phyloP scores from a whole-genome alignment of 2,329 filamentous ascomycete genomes.

The Aspergillus sp. region DNA sequence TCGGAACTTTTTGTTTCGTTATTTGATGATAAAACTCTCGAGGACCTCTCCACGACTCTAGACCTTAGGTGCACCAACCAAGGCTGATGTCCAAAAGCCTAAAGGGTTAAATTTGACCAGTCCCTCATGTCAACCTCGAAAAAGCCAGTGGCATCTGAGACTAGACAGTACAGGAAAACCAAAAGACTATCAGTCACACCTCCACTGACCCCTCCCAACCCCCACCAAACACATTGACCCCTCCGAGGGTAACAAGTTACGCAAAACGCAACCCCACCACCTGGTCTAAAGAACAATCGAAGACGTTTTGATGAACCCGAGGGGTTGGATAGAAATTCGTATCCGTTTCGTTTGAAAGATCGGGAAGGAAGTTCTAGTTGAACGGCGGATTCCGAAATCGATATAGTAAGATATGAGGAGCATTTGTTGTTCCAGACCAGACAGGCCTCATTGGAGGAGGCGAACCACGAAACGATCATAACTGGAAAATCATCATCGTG shows the following conservation, averaged over 20 bases:
- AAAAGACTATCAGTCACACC: constrained; percentile 8
- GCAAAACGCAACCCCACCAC: constrained; percentile 18
- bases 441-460: constrained; percentile 23
- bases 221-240: constrained; percentile 35
- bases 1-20: constrained; percentile 29
- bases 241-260: constrained; percentile 24
- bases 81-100: constrained; percentile 18
- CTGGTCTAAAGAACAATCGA: constrained; percentile 26
- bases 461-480: constrained; percentile 31
- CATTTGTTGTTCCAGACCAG: constrained; percentile 20
- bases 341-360: neutral
- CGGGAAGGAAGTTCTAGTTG: constrained; percentile 15
- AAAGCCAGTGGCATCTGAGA: constrained; percentile 17
- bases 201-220: constrained; percentile 30
- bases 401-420: constrained; percentile 1
- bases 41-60: constrained; percentile 37
- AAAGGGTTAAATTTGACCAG: constrained; percentile 37
- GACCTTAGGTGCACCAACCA: constrained; percentile 14
- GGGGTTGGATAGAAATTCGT: constrained; percentile 22
- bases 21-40: constrained; percentile 33
- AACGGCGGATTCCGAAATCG: constrained; percentile 33
- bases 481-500: constrained; percentile 30
- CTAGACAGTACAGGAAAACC: constrained; percentile 16
- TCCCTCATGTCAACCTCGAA: constrained; percentile 25
- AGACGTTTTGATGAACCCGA: constrained; percentile 31